Percentiles rank a stretch among this genome's conserved stretches.
phyloP scores from a whole-genome alignment of 176 grass and related monocot genomes.

The Elymus sibiricus region DNA sequence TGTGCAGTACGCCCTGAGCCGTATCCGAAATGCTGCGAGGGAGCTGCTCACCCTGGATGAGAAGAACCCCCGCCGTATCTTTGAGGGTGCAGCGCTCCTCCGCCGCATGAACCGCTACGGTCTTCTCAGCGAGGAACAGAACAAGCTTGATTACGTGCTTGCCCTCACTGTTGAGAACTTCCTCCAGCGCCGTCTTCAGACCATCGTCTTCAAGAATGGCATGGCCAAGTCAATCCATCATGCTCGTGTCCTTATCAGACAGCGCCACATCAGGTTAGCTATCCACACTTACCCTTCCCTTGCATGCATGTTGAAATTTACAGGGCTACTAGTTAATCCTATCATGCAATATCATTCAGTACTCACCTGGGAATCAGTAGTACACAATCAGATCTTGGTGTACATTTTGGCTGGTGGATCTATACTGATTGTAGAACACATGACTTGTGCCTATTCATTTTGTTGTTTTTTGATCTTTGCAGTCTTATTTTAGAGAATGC shows the following conservation, averaged over 20 bases:
- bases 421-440: not conserved
- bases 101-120: constrained; percentile 12
- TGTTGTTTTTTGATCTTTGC: no score
- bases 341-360: not conserved
- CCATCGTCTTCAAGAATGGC: constrained; percentile 54
- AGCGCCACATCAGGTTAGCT: constrained; percentile 15
- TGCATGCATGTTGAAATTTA: not conserved
- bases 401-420: not conserved
- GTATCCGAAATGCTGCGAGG: constrained; percentile 4
- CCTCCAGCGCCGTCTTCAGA: constrained; percentile 41
- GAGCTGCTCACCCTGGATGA: constrained; percentile 10
- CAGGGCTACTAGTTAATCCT: not conserved
- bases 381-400: not conserved
- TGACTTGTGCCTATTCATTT: not conserved
- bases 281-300: not conserved
- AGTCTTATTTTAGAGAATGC: no score
- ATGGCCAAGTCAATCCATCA: constrained; percentile 70
- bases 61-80: constrained; percentile 17
- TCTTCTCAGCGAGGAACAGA: not conserved
- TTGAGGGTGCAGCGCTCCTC: constrained; percentile 1
- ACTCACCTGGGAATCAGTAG: not conserved
- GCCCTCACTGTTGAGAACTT: constrained; percentile 16
- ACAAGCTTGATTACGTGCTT: constrained; percentile 16
- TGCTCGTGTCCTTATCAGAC: constrained; percentile 58
- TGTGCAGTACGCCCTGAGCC: not conserved